Percentiles rank a stretch among this genome's conserved stretches.
Evolutionary conservation across 2,329 filamentous ascomycete genomes (phyloP).

Genomic region (Lecanicillium sp.): DNA sequence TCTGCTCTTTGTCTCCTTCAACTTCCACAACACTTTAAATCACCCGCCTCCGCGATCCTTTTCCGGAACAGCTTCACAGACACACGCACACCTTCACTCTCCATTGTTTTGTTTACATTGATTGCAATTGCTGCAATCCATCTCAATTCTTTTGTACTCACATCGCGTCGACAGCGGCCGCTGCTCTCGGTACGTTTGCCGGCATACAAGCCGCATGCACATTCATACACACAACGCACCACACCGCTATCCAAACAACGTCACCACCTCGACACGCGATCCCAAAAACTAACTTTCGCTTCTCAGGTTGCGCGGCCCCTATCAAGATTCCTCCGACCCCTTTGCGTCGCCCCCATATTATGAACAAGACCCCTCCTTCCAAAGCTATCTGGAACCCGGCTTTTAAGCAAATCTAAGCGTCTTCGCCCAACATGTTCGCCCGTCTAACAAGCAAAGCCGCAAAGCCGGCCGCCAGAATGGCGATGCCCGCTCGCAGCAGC

Average conservation of each 20-base stretch:
- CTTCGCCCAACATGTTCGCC: conserved; percentile 49
- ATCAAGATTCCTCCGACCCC: conserved; percentile 9
- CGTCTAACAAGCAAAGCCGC: conserved; percentile 47
- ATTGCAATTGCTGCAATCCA: not conserved
- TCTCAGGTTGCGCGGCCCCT: conserved; percentile 3
- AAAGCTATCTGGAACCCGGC: conserved; percentile 14
- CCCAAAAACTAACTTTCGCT: not conserved
- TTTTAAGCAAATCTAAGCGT: conserved; percentile 14
- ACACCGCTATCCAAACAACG: conserved; percentile 8
- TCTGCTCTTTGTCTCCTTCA: conserved; percentile 5
- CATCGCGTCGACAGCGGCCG: conserved; percentile 8
- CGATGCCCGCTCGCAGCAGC: conserved; percentile 34
- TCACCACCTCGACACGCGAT: not conserved
- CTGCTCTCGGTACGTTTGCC: conserved; percentile 7
- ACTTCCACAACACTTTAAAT: conserved; percentile 3
- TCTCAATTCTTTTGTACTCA: not conserved
- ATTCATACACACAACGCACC: too few relatives aligned
- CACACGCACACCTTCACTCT: not conserved
- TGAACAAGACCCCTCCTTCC: conserved; percentile 14
- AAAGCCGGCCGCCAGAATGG: conserved; percentile 45
- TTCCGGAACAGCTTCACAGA: not conserved
- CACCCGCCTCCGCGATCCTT: conserved; percentile 1
- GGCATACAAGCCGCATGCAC: not conserved
- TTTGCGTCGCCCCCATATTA: conserved; percentile 12
- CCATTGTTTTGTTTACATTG: not conserved